phyloP scores from a whole-genome alignment of 164 flowering plant species.

The Piper betle region DNA sequence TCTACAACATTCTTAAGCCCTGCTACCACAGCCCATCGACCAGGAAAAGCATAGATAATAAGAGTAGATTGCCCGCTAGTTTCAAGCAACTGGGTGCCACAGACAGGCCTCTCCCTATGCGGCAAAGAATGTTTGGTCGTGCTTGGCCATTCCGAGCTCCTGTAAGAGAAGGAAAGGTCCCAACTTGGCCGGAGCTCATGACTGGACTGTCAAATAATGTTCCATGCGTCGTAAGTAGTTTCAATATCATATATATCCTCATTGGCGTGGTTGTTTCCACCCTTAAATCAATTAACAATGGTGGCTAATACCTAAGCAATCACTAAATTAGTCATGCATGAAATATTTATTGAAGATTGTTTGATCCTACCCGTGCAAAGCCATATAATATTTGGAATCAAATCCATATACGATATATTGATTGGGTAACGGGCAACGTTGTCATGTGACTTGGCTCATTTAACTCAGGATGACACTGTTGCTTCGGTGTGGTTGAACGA shows the following conservation, averaged over 20 bases:
- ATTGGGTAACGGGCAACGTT: too few relatives aligned
- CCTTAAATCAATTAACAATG: too few relatives aligned
- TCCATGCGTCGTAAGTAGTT: slow-evolving; percentile 75
- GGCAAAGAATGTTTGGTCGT: slow-evolving; percentile 89
- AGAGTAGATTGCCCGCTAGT: slow-evolving; percentile 47
- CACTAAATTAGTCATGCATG: too few relatives aligned
- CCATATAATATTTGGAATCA: too few relatives aligned
- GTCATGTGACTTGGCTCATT: not conserved
- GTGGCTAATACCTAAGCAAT: too few relatives aligned
- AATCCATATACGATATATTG: not conserved
- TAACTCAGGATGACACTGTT: slow-evolving; percentile 20
- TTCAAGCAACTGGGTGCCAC: slow-evolving; percentile 66
- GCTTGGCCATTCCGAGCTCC: slow-evolving; percentile 90
- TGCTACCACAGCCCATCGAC: slow-evolving; percentile 44
- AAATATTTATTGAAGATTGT: too few relatives aligned
- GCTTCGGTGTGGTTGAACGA: slow-evolving; percentile 80
- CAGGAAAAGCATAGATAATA: slow-evolving; percentile 10
- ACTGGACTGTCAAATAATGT: slow-evolving; percentile 16
- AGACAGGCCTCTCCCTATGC: slow-evolving; percentile 66
- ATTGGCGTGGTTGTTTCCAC: too few relatives aligned
- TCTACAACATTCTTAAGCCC: slow-evolving; percentile 78
- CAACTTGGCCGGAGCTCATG: slow-evolving; percentile 76
- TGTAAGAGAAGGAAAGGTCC: slow-evolving; percentile 68
- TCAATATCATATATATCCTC: too few relatives aligned
- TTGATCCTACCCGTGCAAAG: too few relatives aligned